Percentiles rank a stretch among this genome's conserved stretches.
Evolutionary conservation across 192 early-diverging fungal species (phyloP).

Genomic region (Obelidium mucronatum): DNA sequence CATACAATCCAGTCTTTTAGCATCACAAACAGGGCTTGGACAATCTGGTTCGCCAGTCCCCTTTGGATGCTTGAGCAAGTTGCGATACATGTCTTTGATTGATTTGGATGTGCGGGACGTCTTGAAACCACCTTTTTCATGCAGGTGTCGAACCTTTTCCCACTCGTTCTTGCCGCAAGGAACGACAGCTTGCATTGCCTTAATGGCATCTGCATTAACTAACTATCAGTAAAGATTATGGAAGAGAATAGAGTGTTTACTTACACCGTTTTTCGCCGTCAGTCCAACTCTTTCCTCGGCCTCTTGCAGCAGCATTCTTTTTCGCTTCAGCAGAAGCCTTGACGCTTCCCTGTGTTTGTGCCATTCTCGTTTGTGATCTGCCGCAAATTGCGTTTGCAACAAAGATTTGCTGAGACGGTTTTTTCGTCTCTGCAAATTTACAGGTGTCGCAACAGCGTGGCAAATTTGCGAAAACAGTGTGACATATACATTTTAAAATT

Average conservation of each 20-base stretch:
- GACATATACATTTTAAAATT: not conserved
- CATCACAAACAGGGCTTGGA: not conserved
- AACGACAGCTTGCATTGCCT: not conserved
- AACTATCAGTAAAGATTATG: not conserved
- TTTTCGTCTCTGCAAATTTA: not conserved
- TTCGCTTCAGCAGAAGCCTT: not conserved
- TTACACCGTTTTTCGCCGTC: not conserved
- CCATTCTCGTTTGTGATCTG: not conserved
- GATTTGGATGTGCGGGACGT: not conserved
- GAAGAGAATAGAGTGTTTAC: not conserved
- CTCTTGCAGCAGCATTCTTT: not conserved
- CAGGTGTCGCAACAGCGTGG: not conserved
- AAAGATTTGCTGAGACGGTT: not conserved
- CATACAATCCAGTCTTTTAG: not conserved
- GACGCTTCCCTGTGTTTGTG: not conserved
- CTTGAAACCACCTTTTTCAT: not conserved
- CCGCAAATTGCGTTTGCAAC: not conserved
- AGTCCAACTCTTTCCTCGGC: not conserved
- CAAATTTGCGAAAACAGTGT: not conserved
- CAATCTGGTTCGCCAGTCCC: constrained; percentile 4
- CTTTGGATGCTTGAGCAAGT: not conserved
- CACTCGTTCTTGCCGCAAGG: not conserved
- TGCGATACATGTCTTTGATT: not conserved
- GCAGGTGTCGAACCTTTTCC: not conserved
- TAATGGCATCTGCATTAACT: not conserved